A percentile compares a stretch with the other conserved stretches of the same genome.
phyloP scores from a whole-genome alignment of 148 eudicot genomes.

The Arbutus unedo region DNA sequence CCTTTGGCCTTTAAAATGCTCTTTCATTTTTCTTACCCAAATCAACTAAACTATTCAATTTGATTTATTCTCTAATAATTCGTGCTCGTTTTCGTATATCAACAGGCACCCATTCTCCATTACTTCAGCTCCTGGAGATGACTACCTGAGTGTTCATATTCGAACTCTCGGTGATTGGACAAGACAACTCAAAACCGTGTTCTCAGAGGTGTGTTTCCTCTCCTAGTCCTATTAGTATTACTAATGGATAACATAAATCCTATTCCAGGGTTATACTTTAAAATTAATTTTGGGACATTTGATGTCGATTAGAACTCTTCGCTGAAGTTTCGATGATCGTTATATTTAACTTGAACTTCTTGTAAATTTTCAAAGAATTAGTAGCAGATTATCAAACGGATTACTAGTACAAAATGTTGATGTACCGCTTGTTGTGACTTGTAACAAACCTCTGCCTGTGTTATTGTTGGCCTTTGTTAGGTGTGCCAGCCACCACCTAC shows the following conservation, averaged over 20 bases:
- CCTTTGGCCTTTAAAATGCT: neutral
- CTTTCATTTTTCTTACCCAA: neutral
- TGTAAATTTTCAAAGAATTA: neutral
- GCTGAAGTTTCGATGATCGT: neutral
- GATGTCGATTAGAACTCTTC: neutral
- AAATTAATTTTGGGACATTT: neutral
- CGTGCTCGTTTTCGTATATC: neutral
- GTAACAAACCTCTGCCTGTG: constrained; percentile 5
- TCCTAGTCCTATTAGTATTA: neutral
- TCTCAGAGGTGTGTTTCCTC: constrained; percentile 39
- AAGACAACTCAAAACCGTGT: constrained; percentile 46
- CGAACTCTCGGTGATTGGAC: constrained; percentile 67
- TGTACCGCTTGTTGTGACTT: too few relatives aligned
- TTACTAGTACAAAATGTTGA: too few relatives aligned
- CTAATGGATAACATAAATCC: neutral
- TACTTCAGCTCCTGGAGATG: constrained; percentile 56
- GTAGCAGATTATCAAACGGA: too few relatives aligned
- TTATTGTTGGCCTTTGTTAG: constrained; percentile 24
- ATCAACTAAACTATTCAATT: neutral
- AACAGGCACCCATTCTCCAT: constrained; percentile 63
- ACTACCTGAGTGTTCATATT: constrained; percentile 53
- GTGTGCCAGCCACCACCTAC: constrained; percentile 46
- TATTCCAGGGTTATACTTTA: neutral
- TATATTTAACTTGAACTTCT: neutral
- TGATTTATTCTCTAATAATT: neutral